Evolutionary conservation across 768 basidiomycete genomes (phyloP), one percentile per base, ranked within the genome.

Genomic region (Tylopilus subfusipes): DNA sequence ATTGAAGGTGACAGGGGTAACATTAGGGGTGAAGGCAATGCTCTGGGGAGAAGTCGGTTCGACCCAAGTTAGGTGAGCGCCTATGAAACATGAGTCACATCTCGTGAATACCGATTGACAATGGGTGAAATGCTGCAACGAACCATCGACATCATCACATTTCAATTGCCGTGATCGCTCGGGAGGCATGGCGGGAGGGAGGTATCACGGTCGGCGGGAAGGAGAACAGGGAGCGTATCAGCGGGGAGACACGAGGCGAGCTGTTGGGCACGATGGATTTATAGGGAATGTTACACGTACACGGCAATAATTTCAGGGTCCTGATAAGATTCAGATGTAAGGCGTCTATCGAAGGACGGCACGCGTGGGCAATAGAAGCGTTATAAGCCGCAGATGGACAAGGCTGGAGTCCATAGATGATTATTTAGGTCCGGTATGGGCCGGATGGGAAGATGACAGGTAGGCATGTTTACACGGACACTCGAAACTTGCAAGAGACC

Each of bases 1-100:
- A 59, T 75, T 78, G 72, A 78, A 86, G 18, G 82, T 78, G 44
- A 76, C 75, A 13, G 84, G 81, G 2, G 84, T 84, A 52, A 84
- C 62, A 52, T 78, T 82, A 54, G 82, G 77, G 42, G 78, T 78
- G 64, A 86, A 87, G 24, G 81, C 77, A 64, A 85, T 75, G 59
- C 54, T 69, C 52, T 68, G 74, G 31, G 66, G 68, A 44, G 69
- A 63, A 33, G 68, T 52, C 46, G 75, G 64, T 53, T 81, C 79
- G 51, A 76, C 61, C 81, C 79, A 82, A 33, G 74, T 75, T 45
- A 80, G 70, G 48, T 76, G 76, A 54, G 71, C 68, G 54, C 69
- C 78, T 78, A 60, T 24, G 49, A 42, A 50, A 54, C 57, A 58
- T 43, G 48, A 58, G 48, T 54, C 53, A n/a, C n/a, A 64, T 53